These are phyloP conservation scores for Sphagnum magellanicum DNA, from an alignment of 228 moss, liverwort and hornwort species.

Conservation along the genomic window DNA sequence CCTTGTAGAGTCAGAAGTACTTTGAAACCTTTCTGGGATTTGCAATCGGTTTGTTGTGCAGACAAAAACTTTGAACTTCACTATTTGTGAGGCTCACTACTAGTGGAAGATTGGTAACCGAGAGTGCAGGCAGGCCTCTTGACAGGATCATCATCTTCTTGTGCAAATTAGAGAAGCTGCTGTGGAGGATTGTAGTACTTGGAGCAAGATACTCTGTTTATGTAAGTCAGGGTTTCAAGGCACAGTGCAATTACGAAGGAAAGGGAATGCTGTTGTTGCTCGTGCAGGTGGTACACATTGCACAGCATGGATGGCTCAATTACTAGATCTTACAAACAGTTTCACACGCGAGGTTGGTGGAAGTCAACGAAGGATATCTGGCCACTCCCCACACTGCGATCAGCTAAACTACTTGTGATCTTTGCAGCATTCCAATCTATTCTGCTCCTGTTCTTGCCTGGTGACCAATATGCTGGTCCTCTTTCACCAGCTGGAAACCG, in stretches of 20 bases:
- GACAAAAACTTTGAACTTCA: too few species aligned
- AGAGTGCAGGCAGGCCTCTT: too few species aligned
- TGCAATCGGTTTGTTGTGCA: too few species aligned
- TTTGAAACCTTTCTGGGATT: too few species aligned
- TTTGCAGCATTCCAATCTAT: conserved; percentile 48
- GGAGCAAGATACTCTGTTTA: not conserved
- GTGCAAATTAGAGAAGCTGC: too few species aligned
- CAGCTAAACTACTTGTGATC: conserved; percentile 31
- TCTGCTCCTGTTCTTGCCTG: conserved; percentile 37
- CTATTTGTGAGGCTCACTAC: too few species aligned
- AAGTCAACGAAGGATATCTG: conserved; percentile 27
- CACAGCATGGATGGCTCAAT: conserved; percentile 42
- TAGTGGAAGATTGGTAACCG: too few species aligned
- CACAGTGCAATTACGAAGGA: not conserved
- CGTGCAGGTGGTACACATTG: conserved; percentile 55
- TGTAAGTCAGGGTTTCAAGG: not conserved
- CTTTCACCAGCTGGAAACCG: conserved; percentile 67
- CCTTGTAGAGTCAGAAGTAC: too few species aligned
- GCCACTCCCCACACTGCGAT: conserved; percentile 36
- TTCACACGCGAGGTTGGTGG: conserved; percentile 25
- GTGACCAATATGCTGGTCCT: conserved; percentile 55
- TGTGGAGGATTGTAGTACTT: not conserved
- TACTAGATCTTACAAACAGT: conserved; percentile 32
- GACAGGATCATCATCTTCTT: too few species aligned
- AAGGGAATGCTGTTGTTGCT: not conserved